These are phyloP conservation scores for Anisodus tanguticus DNA, from an alignment of 257 asterid genomes.

Conservation along the genomic window DNA sequence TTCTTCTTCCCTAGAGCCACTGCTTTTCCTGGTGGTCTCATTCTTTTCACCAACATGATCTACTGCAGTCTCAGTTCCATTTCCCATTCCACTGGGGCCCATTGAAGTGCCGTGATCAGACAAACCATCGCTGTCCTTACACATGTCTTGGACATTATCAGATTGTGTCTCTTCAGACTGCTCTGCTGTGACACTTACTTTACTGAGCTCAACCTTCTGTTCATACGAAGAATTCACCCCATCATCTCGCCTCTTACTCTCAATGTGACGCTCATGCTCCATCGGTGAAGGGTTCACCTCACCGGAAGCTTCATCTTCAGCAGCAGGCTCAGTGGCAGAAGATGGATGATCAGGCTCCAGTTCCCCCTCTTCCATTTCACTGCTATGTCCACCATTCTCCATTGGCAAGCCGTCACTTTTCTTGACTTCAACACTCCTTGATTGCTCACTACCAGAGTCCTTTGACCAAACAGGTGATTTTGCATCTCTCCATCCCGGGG, in stretches of 20 bases:
- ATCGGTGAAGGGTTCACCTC: constrained; percentile 44
- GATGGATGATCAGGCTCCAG: constrained; percentile 82
- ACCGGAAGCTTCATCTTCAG: constrained; percentile 51
- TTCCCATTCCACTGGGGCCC: constrained; percentile 39
- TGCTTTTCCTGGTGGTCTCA: constrained; percentile 39
- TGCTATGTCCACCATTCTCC: constrained; percentile 67
- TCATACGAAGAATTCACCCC: constrained; percentile 35
- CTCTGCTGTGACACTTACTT: constrained; percentile 43
- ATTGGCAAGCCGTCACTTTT: constrained; percentile 63
- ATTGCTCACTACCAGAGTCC: constrained; percentile 92
- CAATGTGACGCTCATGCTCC: constrained; percentile 43
- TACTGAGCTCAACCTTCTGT: constrained; percentile 45
- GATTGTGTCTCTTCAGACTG: constrained; percentile 45
- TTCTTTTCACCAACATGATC: constrained; percentile 44
- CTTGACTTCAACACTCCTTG: constrained; percentile 81
- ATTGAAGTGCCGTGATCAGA: constrained; percentile 44
- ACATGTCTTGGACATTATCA: constrained; percentile 45
- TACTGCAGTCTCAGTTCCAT: constrained; percentile 42
- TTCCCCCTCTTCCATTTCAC: constrained; percentile 97
- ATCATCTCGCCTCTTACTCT: constrained; percentile 40
- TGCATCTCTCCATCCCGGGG: constrained; percentile 60
- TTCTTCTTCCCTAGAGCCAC: constrained; percentile 51
- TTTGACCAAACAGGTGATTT: constrained; percentile 93
- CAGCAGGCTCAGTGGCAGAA: constrained; percentile 43
- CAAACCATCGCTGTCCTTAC: constrained; percentile 44